phyloP scores from a whole-genome alignment of 805 yeast genomes.

The Starmerella kuoi region DNA sequence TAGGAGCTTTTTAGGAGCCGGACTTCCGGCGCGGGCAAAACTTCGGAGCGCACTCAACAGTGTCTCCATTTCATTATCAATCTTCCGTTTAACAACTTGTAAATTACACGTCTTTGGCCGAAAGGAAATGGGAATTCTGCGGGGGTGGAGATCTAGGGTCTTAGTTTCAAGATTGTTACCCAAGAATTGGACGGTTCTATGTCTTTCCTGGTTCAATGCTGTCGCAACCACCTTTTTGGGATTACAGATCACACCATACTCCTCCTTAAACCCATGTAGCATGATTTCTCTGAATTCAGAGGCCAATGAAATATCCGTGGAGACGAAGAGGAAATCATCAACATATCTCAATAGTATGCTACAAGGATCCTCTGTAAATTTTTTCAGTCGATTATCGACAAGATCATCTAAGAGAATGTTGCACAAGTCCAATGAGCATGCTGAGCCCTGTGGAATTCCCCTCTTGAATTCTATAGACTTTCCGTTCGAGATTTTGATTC shows the following conservation, averaged over 20 bases:
- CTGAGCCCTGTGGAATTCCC: slow-evolving; percentile 81
- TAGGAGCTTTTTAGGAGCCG: not conserved
- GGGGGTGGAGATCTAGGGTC: slow-evolving; percentile 6
- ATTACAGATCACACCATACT: slow-evolving; percentile 8
- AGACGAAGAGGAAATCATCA: slow-evolving; percentile 73
- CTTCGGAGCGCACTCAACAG: not conserved
- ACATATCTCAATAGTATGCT: slow-evolving; percentile 51
- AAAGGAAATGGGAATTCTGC: too few relatives aligned
- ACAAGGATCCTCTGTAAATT: slow-evolving; percentile 20
- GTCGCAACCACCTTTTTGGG: slow-evolving; percentile 7
- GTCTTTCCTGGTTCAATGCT: not conserved
- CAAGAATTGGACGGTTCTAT: not conserved
- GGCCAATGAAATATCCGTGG: slow-evolving; percentile 34
- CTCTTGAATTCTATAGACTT: slow-evolving; percentile 37
- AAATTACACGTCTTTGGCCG: too few relatives aligned
- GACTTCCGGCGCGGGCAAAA: not conserved
- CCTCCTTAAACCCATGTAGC: slow-evolving; percentile 8
- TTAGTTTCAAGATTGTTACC: slow-evolving; percentile 4
- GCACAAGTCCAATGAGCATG: slow-evolving; percentile 61
- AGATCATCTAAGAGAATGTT: slow-evolving; percentile 59
- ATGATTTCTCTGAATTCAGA: slow-evolving; percentile 9
- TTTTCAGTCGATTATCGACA: slow-evolving; percentile 29
- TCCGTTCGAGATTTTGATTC: slow-evolving; percentile 27
- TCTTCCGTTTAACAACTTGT: too few relatives aligned
- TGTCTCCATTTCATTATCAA: too few relatives aligned